phyloP scores from a whole-genome alignment of 208 protist species.

The Leishmania tropica region DNA sequence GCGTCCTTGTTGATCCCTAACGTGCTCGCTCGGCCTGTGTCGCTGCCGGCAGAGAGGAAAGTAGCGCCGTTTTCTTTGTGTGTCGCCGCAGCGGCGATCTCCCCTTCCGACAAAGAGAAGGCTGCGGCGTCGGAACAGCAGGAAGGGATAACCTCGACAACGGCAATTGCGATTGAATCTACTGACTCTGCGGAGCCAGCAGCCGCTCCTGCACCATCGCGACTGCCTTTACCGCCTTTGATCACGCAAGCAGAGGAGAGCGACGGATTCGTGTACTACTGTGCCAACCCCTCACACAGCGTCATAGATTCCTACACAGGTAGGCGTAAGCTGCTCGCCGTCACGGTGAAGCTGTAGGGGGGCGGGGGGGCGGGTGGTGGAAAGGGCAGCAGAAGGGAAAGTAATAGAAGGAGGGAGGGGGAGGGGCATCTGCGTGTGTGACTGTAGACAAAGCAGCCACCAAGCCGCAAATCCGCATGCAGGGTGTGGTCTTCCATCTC shows the following conservation, averaged over 20 bases:
- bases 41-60: not conserved
- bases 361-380: too few species aligned
- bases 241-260: constrained; percentile 37
- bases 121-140: not conserved
- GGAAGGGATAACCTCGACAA: not conserved
- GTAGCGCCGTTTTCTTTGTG: not conserved
- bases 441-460: not conserved
- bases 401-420: not conserved
- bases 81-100: not conserved
- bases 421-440: not conserved
- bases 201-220: not conserved
- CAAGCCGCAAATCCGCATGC: not conserved
- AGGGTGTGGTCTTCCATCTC: not conserved
- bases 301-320: constrained; percentile 16
- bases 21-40: not conserved
- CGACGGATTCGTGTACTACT: constrained; percentile 75
- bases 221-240: constrained; percentile 5
- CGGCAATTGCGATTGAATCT: not conserved
- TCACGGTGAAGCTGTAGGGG: constrained; percentile 5
- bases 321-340: not conserved
- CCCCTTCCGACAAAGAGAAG: not conserved
- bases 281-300: constrained; percentile 54
- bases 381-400: not conserved
- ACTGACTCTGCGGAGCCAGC: not conserved
- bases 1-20: constrained; percentile 9